Conservation (phyloP, 441 rosid species). For the Syzygium syzygioides region DNA sequence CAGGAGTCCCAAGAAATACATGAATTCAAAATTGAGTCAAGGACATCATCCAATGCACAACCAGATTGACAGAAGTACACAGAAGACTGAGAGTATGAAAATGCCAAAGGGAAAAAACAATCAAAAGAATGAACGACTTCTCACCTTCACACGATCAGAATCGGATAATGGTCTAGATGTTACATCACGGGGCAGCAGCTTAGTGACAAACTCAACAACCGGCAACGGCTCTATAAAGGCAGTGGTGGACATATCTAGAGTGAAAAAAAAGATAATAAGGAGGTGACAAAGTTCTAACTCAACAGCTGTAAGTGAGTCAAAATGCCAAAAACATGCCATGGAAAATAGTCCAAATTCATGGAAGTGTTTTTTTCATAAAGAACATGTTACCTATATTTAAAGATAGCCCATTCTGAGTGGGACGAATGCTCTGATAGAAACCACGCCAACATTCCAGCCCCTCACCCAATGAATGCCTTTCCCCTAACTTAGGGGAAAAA, state of each 20-base stretch:
- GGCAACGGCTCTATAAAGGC: conserved; percentile 90
- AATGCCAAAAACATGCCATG: background rate
- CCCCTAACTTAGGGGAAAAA: conserved; percentile 79
- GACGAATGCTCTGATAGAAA: conserved; percentile 96
- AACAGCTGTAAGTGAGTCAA: background rate
- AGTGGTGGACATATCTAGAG: conserved; percentile 89
- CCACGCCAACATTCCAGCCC: conserved; percentile 99
- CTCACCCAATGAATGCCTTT: conserved; percentile 80
- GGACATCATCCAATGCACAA: background rate
- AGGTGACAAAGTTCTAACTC: background rate
- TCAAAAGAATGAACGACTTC: background rate
- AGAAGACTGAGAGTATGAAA: background rate
- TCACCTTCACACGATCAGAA: conserved; percentile 91
- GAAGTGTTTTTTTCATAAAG: background rate
- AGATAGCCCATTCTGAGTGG: conserved; percentile 94
- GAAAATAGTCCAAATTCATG: background rate
- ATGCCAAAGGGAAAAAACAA: background rate
- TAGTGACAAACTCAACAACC: conserved; percentile 63
- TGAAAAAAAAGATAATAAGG: background rate
- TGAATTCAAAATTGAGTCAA: background rate
- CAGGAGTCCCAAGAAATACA: background rate
- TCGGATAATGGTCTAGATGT: conserved; percentile 71
- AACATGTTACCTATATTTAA: conserved; percentile 61
- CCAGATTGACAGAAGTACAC: background rate
- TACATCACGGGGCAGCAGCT: conserved; percentile 64